These are phyloP conservation scores for Euphorbia peplus DNA, from an alignment of 345 rosid genomes.

Conservation along the genomic window DNA sequence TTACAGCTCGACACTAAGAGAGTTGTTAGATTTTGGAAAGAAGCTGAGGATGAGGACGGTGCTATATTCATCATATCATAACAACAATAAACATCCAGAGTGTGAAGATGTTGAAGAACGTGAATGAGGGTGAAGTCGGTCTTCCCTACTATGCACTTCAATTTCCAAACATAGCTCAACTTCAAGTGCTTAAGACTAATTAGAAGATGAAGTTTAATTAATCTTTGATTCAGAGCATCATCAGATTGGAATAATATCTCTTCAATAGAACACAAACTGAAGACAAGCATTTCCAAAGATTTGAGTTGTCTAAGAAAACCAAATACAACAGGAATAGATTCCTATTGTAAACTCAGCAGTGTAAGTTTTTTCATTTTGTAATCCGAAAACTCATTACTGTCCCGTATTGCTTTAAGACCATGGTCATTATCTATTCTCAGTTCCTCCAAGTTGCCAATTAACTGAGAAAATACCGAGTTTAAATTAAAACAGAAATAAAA, in stretches of 20 bases:
- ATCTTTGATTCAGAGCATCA: too few relatives aligned
- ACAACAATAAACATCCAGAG: background rate
- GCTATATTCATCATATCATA: too few relatives aligned
- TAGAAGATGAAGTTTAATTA: too few relatives aligned
- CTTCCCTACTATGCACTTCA: constrained; percentile 4
- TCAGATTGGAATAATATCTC: constrained; percentile 2
- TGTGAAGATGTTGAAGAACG: constrained; percentile 7
- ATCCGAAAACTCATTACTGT: background rate
- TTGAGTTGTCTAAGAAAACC: background rate
- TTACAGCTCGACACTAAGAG: too few relatives aligned
- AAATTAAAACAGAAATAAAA: too few relatives aligned
- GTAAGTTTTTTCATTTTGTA: background rate
- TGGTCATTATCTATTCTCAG: background rate
- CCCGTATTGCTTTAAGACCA: background rate
- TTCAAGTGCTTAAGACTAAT: background rate
- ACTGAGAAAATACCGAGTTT: background rate
- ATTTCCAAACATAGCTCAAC: rapidly evolving
- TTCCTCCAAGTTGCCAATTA: background rate
- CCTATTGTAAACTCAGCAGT: background rate
- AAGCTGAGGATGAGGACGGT: too few relatives aligned
- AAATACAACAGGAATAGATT: constrained; percentile 3
- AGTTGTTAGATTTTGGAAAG: too few relatives aligned
- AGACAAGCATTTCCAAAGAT: constrained; percentile 10
- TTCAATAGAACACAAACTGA: background rate
- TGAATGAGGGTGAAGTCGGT: background rate